Conservation (phyloP, 257 asterid species). For the Salvia splendens region DNA sequence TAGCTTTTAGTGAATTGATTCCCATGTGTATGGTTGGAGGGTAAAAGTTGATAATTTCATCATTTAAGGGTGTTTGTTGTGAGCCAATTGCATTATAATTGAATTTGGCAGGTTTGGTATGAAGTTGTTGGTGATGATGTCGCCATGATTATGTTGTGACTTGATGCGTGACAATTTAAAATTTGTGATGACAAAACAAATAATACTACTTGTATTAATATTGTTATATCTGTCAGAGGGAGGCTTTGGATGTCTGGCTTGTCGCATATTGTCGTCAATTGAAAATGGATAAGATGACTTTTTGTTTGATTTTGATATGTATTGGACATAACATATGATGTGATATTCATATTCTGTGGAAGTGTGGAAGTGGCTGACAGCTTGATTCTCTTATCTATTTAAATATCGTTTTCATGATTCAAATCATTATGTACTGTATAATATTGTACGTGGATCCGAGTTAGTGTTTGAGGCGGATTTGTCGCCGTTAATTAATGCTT, state of each 20-base stretch:
- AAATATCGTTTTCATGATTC: neutral
- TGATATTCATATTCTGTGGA: neutral
- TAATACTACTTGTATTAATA: too few relatives aligned
- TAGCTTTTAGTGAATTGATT: neutral
- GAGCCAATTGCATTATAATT: slow-evolving; percentile 3
- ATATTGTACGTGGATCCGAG: neutral
- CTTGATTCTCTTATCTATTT: slow-evolving; percentile 9
- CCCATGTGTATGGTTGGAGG: neutral
- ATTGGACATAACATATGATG: neutral
- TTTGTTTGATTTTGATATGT: slow-evolving; percentile 9
- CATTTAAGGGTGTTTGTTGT: neutral
- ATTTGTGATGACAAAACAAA: too few relatives aligned
- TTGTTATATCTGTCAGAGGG: slow-evolving; percentile 14
- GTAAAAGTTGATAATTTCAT: neutral
- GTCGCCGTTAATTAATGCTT: slow-evolving; percentile 37
- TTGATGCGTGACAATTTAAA: neutral
- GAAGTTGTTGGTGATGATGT: neutral
- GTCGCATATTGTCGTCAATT: neutral
- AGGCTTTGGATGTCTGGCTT: slow-evolving; percentile 22
- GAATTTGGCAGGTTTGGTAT: neutral
- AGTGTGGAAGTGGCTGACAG: slow-evolving; percentile 28
- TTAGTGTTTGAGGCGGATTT: slow-evolving; percentile 27
- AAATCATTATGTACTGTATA: neutral
- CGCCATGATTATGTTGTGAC: slow-evolving; percentile 11
- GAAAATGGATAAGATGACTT: slow-evolving; percentile 20